Evolutionary conservation across 2,329 filamentous ascomycete species (phyloP).

Genomic region (Colletotrichum horii): DNA sequence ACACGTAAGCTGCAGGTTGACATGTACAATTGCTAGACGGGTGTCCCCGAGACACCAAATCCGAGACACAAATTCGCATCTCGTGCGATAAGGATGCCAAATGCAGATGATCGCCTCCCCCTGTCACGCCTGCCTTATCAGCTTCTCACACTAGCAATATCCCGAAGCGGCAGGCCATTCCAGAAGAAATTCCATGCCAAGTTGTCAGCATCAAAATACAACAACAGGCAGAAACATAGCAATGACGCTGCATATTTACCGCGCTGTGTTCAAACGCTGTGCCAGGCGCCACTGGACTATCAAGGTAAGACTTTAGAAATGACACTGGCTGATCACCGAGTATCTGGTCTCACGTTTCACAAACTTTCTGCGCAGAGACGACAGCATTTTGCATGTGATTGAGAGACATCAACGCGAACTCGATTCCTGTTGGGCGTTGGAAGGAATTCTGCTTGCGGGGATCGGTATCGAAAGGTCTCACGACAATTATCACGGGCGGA

Average conservation of each 20-base stretch:
- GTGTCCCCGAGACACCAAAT: neutral
- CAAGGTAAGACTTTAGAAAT: neutral
- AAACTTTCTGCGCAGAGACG: neutral
- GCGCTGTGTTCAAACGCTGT: neutral
- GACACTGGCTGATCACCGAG: neutral
- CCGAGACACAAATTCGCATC: neutral
- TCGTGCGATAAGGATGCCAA: neutral
- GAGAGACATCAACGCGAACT: neutral
- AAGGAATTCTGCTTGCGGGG: neutral
- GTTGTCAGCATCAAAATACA: neutral
- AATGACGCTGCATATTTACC: neutral
- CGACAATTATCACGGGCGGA: neutral
- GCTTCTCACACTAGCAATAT: neutral
- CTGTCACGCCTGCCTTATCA: neutral
- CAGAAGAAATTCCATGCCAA: neutral
- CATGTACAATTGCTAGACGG: neutral
- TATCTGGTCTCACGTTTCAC: neutral
- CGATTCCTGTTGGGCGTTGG: neutral
- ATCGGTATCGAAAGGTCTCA: neutral
- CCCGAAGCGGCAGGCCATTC: neutral
- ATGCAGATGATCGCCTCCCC: neutral
- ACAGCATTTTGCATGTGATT: neutral
- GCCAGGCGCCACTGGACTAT: neutral
- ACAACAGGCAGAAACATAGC: neutral
- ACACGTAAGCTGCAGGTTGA: neutral